Evolutionary conservation across 1,284 basidiomycete species (phyloP).

Genomic region (Fomitopsis palustris): DNA sequence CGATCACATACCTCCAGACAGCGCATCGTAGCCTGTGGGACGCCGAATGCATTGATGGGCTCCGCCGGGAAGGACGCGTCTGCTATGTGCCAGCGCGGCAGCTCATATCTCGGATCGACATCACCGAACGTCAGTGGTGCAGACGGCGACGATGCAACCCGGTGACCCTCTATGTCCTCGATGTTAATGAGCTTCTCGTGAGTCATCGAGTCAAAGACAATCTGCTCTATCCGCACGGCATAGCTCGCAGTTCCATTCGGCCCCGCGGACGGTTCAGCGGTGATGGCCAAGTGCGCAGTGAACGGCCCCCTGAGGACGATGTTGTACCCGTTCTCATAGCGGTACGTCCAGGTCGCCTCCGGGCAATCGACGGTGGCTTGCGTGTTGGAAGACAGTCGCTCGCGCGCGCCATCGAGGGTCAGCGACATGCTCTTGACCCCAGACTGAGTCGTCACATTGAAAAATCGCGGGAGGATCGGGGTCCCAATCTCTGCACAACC

Average conservation of each 20-base stretch:
- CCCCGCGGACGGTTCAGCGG: conserved; percentile 23
- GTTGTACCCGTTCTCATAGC: conserved; percentile 70
- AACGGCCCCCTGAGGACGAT: conserved; percentile 70
- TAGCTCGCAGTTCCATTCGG: conserved; percentile 9
- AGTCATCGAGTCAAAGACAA: conserved; percentile 63
- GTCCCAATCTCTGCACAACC: conserved; percentile 61
- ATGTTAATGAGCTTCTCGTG: conserved; percentile 69
- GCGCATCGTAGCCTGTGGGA: conserved; percentile 81
- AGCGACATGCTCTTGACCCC: conserved; percentile 77
- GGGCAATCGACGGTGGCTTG: conserved; percentile 65
- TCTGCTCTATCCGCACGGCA: conserved; percentile 59
- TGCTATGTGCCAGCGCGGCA: conserved; percentile 55
- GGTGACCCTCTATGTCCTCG: conserved; percentile 51
- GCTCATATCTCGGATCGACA: conserved; percentile 49
- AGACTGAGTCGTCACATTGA: conserved; percentile 75
- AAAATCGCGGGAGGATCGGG: conserved; percentile 76
- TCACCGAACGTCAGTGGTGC: conserved; percentile 44
- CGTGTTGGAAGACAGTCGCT: conserved; percentile 40
- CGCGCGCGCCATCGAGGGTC: conserved; percentile 66
- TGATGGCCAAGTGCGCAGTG: conserved; percentile 53
- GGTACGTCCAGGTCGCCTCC: conserved; percentile 71
- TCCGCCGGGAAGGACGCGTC: conserved; percentile 63
- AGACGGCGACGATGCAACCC: conserved; percentile 39
- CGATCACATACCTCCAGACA: conserved; percentile 61
- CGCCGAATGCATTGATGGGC: conserved; percentile 80